Base-by-base conservation (phyloP, 176 grass and related monocot species). In the Avena atlantica region DNA sequence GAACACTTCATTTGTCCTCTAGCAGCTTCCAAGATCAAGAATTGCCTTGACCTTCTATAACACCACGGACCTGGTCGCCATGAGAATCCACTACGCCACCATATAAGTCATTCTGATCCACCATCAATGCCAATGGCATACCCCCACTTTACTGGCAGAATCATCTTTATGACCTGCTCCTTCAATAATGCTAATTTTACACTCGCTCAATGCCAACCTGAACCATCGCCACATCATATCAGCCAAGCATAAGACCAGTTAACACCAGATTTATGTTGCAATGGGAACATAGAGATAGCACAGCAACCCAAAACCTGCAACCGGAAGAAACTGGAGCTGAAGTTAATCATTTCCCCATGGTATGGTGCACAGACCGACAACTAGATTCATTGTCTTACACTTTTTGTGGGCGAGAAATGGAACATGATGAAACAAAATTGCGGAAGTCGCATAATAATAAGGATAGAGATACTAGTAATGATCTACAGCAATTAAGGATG, bases 331-430 rank as follows among this genome's bases (percentile, higher is more conserved):
- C 9, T 42, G 8, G 3, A 40, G 45, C 56, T 73, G 64, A 52
- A 8, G 45, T 36, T 7, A 40, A 84, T 42, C 15, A 64, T 56
- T 61, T 73, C n/a, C 9, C 0, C 11, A 64, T 8, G 47, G 45
- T 62, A 66, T 89, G 66, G n/a, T 84, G 70, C 70, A 63, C 10
- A 52, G 29, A 9, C 2, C 62, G 4, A 79, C 19, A 79, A 44
- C 9, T 42, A 23, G 0, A 70, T 25, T 76, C 2, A 19, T 21
- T 4, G 42, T 64, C 5, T 70, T 23, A 15, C 19, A 1, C 24
- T 83, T 31, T n/a, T 55, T 37, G 10, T 69, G 48, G 0, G 12
- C 6, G 1, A 70, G 70, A 56, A 55, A 9, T 14, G 47, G 19
- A 37, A 53, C 16, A 52, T 67, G 62, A 74, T 3, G 3, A 3